phyloP scores from a whole-genome alignment of 108 stramenopile species.

The Cafeteria roenbergensis region DNA sequence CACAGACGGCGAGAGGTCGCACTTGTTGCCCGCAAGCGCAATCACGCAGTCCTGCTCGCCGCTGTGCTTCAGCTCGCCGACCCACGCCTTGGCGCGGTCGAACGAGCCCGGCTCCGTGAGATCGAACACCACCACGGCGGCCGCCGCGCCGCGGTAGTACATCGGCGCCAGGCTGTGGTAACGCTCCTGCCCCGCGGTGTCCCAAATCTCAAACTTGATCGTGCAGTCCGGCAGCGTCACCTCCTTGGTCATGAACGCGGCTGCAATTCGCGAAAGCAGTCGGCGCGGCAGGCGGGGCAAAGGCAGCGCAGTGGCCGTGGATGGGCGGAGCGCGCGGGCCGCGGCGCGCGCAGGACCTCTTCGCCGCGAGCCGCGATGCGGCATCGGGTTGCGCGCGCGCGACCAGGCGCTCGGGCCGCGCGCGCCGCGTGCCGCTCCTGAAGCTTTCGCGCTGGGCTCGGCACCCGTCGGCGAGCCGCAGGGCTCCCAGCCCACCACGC shows the following conservation, averaged over 20 bases:
- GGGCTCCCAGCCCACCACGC: too few species aligned
- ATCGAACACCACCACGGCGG: constrained; percentile 29
- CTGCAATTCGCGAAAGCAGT: constrained; percentile 39
- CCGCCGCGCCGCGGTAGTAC: constrained; percentile 34
- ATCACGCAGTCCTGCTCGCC: constrained; percentile 17
- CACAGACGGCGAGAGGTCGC: constrained; percentile 1
- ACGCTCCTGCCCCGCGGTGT: constrained; percentile 74
- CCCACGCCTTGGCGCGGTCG: constrained; percentile 21
- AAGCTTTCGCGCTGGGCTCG: too few species aligned
- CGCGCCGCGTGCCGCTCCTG: too few species aligned
- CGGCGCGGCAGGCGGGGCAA: background rate
- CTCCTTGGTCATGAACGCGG: constrained; percentile 87
- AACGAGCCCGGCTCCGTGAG: constrained; percentile 44
- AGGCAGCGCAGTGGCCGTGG: too few species aligned
- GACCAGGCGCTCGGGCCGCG: too few species aligned
- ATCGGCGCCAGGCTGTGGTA: constrained; percentile 62
- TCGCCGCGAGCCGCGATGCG: too few species aligned
- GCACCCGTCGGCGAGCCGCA: too few species aligned
- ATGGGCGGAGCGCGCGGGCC: too few species aligned
- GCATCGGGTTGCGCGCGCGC: too few species aligned
- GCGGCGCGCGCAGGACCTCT: too few species aligned
- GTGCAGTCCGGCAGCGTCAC: constrained; percentile 77
- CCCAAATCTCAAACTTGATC: constrained; percentile 98
- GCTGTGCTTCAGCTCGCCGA: constrained; percentile 20
- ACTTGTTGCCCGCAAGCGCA: constrained; percentile 23